These are phyloP conservation scores for Globisporangium viniferum DNA, from an alignment of 352 stramenopile species.

Conservation along the genomic window DNA sequence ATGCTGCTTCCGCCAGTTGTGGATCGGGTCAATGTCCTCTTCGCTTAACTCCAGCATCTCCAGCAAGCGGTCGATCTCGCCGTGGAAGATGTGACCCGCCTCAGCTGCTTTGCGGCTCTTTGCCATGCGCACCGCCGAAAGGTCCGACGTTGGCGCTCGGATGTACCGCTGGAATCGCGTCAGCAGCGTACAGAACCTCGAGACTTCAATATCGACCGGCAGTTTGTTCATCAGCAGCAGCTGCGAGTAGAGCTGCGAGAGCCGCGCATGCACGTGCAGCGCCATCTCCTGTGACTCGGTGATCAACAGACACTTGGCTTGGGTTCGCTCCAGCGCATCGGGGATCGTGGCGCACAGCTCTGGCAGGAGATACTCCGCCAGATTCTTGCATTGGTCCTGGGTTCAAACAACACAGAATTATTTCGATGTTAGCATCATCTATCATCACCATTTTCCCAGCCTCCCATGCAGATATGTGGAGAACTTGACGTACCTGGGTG, in stretches of 20 bases:
- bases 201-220: neutral
- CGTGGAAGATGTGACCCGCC: neutral
- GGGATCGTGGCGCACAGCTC: slow-evolving; percentile 7
- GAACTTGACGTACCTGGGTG: neutral
- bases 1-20: slow-evolving; percentile 4
- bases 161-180: slow-evolving; percentile 7
- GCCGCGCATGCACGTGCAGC: slow-evolving; percentile 5
- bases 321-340: slow-evolving; percentile 1
- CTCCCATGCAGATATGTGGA: too few relatives aligned
- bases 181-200: slow-evolving; percentile 5
- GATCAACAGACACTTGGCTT: slow-evolving; percentile 1
- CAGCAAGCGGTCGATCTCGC: slow-evolving; percentile 4
- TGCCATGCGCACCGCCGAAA: neutral
- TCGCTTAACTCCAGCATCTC: neutral
- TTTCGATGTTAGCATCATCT: neutral
- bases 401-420: neutral
- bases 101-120: slow-evolving; percentile 4
- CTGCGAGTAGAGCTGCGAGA: neutral
- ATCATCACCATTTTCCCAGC: neutral
- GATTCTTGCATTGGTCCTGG: neutral
- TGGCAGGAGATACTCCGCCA: slow-evolving; percentile 10
- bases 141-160: neutral
- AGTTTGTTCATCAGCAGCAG: slow-evolving; percentile 1
- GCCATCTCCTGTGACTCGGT: slow-evolving; percentile 5
- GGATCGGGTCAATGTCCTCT: slow-evolving; percentile 1